Conservation (phyloP, 176 grass and related monocot species). For the Oryza glaberrima region DNA sequence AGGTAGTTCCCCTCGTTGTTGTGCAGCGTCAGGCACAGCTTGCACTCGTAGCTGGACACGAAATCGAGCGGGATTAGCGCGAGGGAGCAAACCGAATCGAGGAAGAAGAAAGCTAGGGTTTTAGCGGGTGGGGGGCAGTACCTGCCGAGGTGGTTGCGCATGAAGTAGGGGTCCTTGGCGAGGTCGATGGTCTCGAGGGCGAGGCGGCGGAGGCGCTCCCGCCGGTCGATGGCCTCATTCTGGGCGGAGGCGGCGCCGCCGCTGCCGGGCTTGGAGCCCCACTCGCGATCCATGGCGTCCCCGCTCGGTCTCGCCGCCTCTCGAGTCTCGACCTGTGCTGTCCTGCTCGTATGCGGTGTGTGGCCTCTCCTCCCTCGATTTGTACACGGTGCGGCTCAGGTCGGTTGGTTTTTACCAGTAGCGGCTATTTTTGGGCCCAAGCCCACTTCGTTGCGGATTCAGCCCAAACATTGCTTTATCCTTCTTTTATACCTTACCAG, state of each 20-base stretch:
- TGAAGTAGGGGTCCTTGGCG: constrained; percentile 98
- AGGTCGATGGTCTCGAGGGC: constrained; percentile 99
- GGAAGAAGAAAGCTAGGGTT: constrained; percentile 37
- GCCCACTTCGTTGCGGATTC: background rate
- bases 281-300: constrained; percentile 87
- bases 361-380: background rate
- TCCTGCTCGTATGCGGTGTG: background rate
- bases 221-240: constrained; percentile 97
- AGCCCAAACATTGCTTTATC: background rate
- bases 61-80: constrained; percentile 22
- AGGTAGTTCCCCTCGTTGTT: constrained; percentile 99
- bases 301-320: constrained; percentile 21
- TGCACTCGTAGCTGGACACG: constrained; percentile 81
- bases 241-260: constrained; percentile 86
- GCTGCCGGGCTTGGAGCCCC: constrained; percentile 95
- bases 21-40: constrained; percentile 91
- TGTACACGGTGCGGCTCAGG: background rate
- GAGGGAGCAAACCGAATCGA: background rate
- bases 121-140: constrained; percentile 1
- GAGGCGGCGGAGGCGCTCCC: constrained; percentile 89
- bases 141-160: constrained; percentile 99
- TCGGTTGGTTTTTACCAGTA: background rate
- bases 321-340: background rate
- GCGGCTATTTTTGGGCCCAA: background rate
- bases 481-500: too few species aligned